Base-by-base conservation (phyloP, 306 rosid genomes). In the Trichosanthes cucumerina region DNA sequence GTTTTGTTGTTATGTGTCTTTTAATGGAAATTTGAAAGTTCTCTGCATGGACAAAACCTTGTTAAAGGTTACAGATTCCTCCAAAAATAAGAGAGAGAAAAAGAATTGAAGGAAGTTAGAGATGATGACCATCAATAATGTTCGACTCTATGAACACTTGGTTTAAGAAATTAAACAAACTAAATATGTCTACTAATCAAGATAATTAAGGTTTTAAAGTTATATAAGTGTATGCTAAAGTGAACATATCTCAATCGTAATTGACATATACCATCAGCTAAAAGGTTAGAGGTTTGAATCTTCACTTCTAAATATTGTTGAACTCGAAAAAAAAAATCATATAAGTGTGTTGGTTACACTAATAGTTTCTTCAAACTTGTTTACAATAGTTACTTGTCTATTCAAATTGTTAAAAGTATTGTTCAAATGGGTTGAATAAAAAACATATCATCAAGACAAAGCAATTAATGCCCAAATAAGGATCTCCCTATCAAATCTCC, bases 1-100 rank as follows among this genome's bases (percentile, higher is more conserved):
- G 74, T 66, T 66, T 66, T 66, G 50, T 66, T 19, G 7, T 66
- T n/a, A 38, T 68, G 9, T 68, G 52, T 1, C 53, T 41, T 68
- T 68, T 68, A 68, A 68, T 68, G 75, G 75, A 39, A 68, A 68
- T 39, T 41, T 68, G 53, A 68, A 68, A 68, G 9, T 43, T 69
- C 75, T 65, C 18, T 69, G 54, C 75, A 69, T 69, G 54, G 36
- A n/a, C 70, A 9, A 69, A 69, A 10, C 34, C 33, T 39, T 39
- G 15, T 21, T 41, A 9, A 39, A 66, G 16, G 6, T 68, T 68
- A 1, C 33, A 68, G 75, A n/a, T 41, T 68, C 34, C 52, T 39
- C 75, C 75, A 68, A n/a, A 68, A 39, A 19, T 38, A 21, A 65
- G 13, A 7, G 73, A 34, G 49, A 18, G 49, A 24, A 6, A 60